Base-by-base conservation (phyloP, 495 filamentous ascomycete species). In the Penicillium arizonense region DNA sequence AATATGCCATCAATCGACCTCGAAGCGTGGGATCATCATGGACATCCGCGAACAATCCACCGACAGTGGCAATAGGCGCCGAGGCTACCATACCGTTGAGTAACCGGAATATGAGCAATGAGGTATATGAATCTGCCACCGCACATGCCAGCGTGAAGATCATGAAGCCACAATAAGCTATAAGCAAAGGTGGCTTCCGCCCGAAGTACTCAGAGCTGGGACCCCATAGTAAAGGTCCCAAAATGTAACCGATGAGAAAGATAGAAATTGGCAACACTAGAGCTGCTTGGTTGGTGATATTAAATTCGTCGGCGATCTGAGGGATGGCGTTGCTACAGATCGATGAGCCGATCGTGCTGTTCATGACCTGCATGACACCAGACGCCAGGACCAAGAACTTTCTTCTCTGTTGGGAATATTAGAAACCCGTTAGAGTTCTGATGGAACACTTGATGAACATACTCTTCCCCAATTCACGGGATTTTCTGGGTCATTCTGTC, bases 221-320 rank as follows among this genome's bases (percentile, higher is more conserved):
- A 0, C 83, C 85, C 70, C 84, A 88, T 4, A 86, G 43, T 12
- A 88, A 48, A 0, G 86, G 84, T 0, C 84, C 86, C 21, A 86
- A 54, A 28, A 84, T 73, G 55, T 88, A 88, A 21, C 86, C 88
- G 28, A 90, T 74, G 0, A 91, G 72, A 51, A 82, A 92, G 5
- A 89, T 81, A 0, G 87, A 90, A 9, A 88, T 88, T 1, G 88
- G 88, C 3, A 92, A 75, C n/a, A 88, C 83, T 10, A 84, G 72
- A 14, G 79, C 72, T 38, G 71, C 68, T 38, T 84, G 61, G 33
- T 81, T 77, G 3, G 74, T 77, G 46, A 90, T 69, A 45, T 76
- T 50, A 70, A 84, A 90, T 49, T 85, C 75, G 7, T 67, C 56
- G 0, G 77, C 68, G 14, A 88, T 86, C 43, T 74, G 79, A 4